Base-by-base conservation (phyloP, 371 early-diverging fungal genomes). In the Mortierella sp. region DNA sequence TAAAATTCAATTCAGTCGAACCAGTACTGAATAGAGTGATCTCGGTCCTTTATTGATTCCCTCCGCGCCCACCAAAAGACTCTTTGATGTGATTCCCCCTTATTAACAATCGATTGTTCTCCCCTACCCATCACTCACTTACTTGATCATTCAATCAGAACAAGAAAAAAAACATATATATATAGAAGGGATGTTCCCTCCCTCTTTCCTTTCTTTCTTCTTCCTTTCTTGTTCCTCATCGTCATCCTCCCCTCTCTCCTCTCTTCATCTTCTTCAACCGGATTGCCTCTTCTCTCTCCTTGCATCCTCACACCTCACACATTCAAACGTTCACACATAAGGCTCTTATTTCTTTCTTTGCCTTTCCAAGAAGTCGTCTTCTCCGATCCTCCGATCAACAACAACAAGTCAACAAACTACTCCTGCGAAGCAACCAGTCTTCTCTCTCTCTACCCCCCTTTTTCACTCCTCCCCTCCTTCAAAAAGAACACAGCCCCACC, bases 191-290 rank as follows among this genome's bases (percentile, higher is more conserved):
- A 16, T 4, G 1, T 63, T 32, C 18, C 18, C 63, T 18, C 4
- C 35, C 32, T 63, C 63, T 63, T 63, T 63, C 63, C 38, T 63
- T 63, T 63, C 21, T 71, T 71, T 71, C 46, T 71, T 74, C 73
- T 73, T 32, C 74, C 32, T 55, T 56, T 38, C 74, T 51, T 56
- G 21, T 71, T 43, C 71, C 29, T 70, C 71, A 41, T 46, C 44
- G 16, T 38, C 70, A 70, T 70, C 71, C 46, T 71, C 71, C 2
- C 18, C 46, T 32, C 71, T 71, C 48, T 27, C 44, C 21, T 29
- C 14, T 46, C 48, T 46, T 12, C 48, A 46, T 46, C 48, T 44
- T 51, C 24, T 6, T 54, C 54, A 54, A 54, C 54, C 18, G 54
- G 54, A 18, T 54, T 5, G 4, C 24, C 18, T 54, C 18, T 54